Percentiles rank a stretch among this genome's conserved stretches.
These are phyloP conservation scores for Centaurea solstitialis DNA, from an alignment of 129 eudicot species.

Conservation along the genomic window DNA sequence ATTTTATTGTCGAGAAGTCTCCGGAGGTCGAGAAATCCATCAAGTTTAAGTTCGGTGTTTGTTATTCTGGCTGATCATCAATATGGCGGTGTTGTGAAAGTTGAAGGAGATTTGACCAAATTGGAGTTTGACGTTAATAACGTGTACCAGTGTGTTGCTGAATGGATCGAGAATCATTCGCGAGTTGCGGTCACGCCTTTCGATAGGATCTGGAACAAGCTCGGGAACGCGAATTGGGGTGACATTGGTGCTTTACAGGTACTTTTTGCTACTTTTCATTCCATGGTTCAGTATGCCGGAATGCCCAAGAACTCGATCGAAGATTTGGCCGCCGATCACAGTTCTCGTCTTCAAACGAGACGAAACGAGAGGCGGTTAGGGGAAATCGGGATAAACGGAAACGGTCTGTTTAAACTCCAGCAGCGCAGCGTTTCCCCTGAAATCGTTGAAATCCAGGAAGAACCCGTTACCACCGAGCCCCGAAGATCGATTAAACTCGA, in stretches of 20 bases:
- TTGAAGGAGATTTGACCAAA: conserved; percentile 91
- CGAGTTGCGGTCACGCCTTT: conserved; percentile 73
- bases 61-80: conserved; percentile 76
- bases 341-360: conserved; percentile 88
- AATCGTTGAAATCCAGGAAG: conserved; percentile 92
- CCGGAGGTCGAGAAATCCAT: conserved; percentile 54
- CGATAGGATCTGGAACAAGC: conserved; percentile 93
- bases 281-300: conserved; percentile 75
- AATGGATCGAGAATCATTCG: conserved; percentile 73
- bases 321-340: conserved; percentile 97
- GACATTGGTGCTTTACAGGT: conserved; percentile 90
- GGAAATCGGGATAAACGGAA: conserved; percentile 63
- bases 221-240: conserved; percentile 96
- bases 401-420: conserved; percentile 65
- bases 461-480: conserved; percentile 46
- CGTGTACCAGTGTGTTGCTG: conserved; percentile 76
- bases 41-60: conserved; percentile 63
- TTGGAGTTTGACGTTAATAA: conserved; percentile 64
- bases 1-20: conserved; percentile 77
- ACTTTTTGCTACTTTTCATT: conserved; percentile 87
- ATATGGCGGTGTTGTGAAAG: conserved; percentile 80
- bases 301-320: conserved; percentile 73
- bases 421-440: conserved; percentile 77
- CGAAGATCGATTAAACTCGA: conserved; percentile 60
- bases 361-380: conserved; percentile 76